These are phyloP conservation scores for Cornus kousa DNA, from an alignment of 148 eudicot species.

Conservation along the genomic window DNA sequence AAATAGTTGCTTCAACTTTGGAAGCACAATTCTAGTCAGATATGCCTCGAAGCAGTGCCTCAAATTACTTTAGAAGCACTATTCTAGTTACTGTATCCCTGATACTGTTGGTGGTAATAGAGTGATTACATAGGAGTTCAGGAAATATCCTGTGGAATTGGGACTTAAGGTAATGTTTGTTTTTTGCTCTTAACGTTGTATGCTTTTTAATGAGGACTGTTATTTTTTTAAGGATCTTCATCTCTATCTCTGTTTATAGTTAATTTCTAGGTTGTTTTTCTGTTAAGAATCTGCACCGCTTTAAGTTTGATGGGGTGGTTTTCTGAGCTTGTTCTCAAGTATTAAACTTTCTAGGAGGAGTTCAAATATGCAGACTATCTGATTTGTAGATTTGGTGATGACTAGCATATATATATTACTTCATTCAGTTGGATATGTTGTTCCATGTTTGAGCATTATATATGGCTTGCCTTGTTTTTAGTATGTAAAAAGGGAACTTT, in stretches of 20 bases:
- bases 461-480: no score
- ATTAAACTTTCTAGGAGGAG: not conserved
- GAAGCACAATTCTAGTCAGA: no score
- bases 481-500: not conserved
- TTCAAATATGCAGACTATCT: not conserved
- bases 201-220: no score
- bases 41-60: conserved; percentile 6
- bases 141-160: no score
- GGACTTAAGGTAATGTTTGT: no score
- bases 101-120: no score
- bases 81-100: no score
- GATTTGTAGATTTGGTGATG: not conserved
- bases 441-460: no score
- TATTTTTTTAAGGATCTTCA: not conserved
- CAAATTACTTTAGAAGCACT: not conserved
- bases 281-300: not conserved
- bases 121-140: no score
- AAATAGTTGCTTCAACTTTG: no score
- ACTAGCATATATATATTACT: not conserved
- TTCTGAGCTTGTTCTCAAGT: not conserved
- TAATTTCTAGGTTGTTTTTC: not conserved
- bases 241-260: not conserved
- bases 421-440: no score
- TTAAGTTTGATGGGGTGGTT: not conserved
- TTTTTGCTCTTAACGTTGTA: no score